Base-by-base conservation (phyloP, 208 protist genomes). In the Acanthamoeba sp. region DNA sequence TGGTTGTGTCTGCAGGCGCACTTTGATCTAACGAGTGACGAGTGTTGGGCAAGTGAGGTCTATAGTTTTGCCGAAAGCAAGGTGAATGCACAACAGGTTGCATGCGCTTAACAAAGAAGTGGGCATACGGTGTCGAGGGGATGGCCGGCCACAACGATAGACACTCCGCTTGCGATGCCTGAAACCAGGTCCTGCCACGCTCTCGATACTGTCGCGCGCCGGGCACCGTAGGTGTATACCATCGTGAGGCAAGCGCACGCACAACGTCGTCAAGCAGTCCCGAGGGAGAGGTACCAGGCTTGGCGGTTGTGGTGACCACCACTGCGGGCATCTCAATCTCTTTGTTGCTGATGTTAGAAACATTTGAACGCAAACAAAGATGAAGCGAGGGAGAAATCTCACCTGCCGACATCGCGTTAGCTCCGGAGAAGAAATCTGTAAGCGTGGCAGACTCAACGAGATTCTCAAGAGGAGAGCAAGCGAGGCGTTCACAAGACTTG, bases 61-160 rank as follows among this genome's bases (percentile, higher is more conserved):
- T n/a, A n/a, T n/a, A n/a, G n/a, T n/a, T n/a, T n/a, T n/a, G n/a
- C n/a, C n/a, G n/a, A n/a, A n/a, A n/a, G n/a, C n/a, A n/a, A n/a
- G n/a, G n/a, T n/a, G n/a, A n/a, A 84, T 12, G 14, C 20, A 9
- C 16, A 1, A 40, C 24, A 29, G 2, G 29, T 10, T 7, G 20
- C 71, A 82, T 10, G 27, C 71, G 18, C 18, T 14, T 2, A 48
- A 66, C 82, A 40, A 14, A 42, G 14, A 27, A 14, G 55, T 1
- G 16, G 82, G 24, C 84, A 32, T 71, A 91, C 84, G n/a, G 84
- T 91, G 84, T 91, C 84, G 2, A 91, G 59, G 7, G 84, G 84
- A 91, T 91, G 84, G 22, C 84, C 84, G 14, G 84, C 84, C 7
- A 91, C 50, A 12, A 91, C 84, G 48, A 91, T 64, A 10, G 36